Conservation (phyloP, 2,329 filamentous ascomycete genomes). For the Fusarium siculi region DNA sequence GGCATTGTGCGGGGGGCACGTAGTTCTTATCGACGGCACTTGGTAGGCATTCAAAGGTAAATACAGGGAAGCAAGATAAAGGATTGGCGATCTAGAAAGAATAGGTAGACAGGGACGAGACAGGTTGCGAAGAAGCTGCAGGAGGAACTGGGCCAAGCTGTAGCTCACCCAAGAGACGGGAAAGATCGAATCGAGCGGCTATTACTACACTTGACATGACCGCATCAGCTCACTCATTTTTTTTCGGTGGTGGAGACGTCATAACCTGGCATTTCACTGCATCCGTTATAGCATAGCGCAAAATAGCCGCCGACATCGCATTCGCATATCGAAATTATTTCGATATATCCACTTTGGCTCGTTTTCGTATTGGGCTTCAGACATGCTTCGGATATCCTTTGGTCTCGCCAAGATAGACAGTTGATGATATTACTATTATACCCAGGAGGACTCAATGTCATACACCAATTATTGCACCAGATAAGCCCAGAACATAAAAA, state of each 20-base stretch:
- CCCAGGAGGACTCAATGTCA: slow-evolving; percentile 17
- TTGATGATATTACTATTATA: slow-evolving; percentile 40
- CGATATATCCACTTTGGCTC: slow-evolving; percentile 33
- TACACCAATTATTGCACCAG: slow-evolving; percentile 34
- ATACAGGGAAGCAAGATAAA: neutral
- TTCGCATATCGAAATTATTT: slow-evolving; percentile 23
- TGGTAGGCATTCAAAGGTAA: slow-evolving; percentile 16
- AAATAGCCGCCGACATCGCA: slow-evolving; percentile 39
- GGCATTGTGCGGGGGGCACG: slow-evolving; percentile 67
- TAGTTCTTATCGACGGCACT: slow-evolving; percentile 8
- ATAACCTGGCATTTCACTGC: slow-evolving; percentile 36
- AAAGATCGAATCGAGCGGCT: slow-evolving; percentile 26
- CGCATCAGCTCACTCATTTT: slow-evolving; percentile 34
- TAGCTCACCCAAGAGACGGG: slow-evolving; percentile 8
- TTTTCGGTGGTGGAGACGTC: slow-evolving; percentile 38
- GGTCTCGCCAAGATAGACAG: slow-evolving; percentile 26
- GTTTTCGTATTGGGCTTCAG: slow-evolving; percentile 37
- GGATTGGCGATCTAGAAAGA: slow-evolving; percentile 4
- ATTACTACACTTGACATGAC: slow-evolving; percentile 27
- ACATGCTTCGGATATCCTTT: neutral
- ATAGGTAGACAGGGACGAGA: neutral
- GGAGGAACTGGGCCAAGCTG: slow-evolving; percentile 7
- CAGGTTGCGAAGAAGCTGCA: neutral
- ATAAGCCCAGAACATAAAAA: slow-evolving; percentile 17
- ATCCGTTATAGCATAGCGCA: slow-evolving; percentile 1